Evolutionary conservation across 2,329 filamentous ascomycete genomes (phyloP).

Genomic region (Chaetomiaceae sp.): DNA sequence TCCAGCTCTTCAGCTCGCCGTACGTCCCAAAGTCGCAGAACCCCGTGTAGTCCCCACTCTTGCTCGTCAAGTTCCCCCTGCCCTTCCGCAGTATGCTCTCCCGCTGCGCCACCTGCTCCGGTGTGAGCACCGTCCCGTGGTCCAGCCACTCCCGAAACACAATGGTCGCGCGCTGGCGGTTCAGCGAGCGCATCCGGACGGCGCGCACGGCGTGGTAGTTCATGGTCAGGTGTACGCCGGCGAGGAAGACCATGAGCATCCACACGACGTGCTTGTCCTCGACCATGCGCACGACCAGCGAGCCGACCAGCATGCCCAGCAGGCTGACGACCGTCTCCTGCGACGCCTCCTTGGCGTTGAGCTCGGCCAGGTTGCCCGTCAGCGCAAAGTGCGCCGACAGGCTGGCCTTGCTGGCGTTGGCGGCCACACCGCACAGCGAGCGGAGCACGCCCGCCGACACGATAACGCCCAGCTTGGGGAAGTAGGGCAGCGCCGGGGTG

Average conservation of each 20-base stretch:
- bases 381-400: conserved; percentile 88
- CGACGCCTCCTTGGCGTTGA: conserved; percentile 92
- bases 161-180: conserved; percentile 79
- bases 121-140: conserved; percentile 51
- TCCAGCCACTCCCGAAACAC: conserved; percentile 59
- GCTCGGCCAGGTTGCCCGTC: conserved; percentile 80
- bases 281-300: conserved; percentile 71
- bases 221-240: conserved; percentile 72
- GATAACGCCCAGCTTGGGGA: conserved; percentile 46
- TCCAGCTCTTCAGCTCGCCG: conserved; percentile 32
- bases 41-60: conserved; percentile 33
- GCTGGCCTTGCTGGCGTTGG: conserved; percentile 83
- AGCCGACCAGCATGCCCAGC: conserved; percentile 80
- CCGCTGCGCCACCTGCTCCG: conserved; percentile 57
- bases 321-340: conserved; percentile 93
- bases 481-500: conserved; percentile 63
- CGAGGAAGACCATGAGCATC: conserved; percentile 63
- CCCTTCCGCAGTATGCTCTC: conserved; percentile 62
- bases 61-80: conserved; percentile 39
- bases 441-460: conserved; percentile 48
- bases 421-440: conserved; percentile 80
- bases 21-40: conserved; percentile 37
- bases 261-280: conserved; percentile 69
- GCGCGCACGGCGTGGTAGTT: conserved; percentile 83
- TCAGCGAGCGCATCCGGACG: conserved; percentile 79